Evolutionary conservation across 2,329 filamentous ascomycete genomes (phyloP).

Genomic region (Penicillium sp.): DNA sequence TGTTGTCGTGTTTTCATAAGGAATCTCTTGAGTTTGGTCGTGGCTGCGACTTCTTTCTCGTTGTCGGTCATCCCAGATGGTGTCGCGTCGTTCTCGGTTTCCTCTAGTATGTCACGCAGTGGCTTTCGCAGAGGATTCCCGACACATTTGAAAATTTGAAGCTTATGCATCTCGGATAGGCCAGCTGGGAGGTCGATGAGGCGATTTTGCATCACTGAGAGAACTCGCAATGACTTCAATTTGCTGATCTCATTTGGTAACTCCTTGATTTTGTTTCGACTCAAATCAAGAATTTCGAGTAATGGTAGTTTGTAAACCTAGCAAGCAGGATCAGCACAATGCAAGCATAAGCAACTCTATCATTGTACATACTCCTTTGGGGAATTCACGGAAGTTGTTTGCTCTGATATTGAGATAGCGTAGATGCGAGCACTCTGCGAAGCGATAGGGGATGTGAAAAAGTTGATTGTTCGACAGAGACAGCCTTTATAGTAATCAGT

Average conservation of each 20-base stretch:
- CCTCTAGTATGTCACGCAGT: conserved; percentile 65
- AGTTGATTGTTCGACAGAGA: conserved; percentile 53
- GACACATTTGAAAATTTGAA: conserved; percentile 85
- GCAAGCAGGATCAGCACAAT: conserved; percentile 23
- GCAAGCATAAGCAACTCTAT: neutral
- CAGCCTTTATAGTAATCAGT: conserved; percentile 37
- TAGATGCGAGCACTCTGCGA: conserved; percentile 49
- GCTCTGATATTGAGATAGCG: conserved; percentile 51
- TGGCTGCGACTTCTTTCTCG: conserved; percentile 60
- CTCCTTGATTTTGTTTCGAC: conserved; percentile 76
- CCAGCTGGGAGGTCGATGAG: conserved; percentile 81
- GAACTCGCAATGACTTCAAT: conserved; percentile 80
- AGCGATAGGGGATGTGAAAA: conserved; percentile 49
- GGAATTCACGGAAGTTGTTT: conserved; percentile 59
- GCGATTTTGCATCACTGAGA: conserved; percentile 82
- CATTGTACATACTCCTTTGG: conserved; percentile 55
- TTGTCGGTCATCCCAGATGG: conserved; percentile 54
- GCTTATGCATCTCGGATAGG: conserved; percentile 81
- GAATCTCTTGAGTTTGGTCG: conserved; percentile 59
- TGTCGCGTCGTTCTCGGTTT: conserved; percentile 64
- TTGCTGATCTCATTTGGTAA: conserved; percentile 77
- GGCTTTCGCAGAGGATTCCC: conserved; percentile 84
- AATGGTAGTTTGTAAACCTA: conserved; percentile 83
- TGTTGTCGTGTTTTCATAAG: conserved; percentile 48
- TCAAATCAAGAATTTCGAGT: conserved; percentile 89